Evolutionary conservation across 2,329 filamentous ascomycete genomes (phyloP).

Genomic region (Penicillium rolfsii): DNA sequence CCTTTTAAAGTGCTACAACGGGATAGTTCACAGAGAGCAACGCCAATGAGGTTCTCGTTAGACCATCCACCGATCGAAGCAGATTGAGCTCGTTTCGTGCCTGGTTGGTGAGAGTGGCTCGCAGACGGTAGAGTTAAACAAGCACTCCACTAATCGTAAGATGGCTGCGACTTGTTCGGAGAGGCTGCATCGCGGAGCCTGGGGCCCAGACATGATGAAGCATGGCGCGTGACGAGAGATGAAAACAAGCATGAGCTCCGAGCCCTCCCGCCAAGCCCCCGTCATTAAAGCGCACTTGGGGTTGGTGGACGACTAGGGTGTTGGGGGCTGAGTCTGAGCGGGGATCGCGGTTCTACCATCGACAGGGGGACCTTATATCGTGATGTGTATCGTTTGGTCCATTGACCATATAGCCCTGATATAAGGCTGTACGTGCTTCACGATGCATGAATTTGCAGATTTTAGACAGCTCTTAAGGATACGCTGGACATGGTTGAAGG

Average conservation of each 20-base stretch:
- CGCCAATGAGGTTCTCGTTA: constrained; percentile 8
- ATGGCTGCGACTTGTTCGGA: constrained; percentile 14
- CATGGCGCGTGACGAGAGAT: not conserved
- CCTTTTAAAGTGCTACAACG: constrained; percentile 4
- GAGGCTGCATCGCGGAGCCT: not conserved
- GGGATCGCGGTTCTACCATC: constrained; percentile 2
- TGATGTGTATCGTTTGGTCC: not conserved
- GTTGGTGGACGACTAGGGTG: not conserved
- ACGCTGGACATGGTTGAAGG: not conserved
- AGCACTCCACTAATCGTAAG: constrained; percentile 16
- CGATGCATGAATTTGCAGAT: not conserved
- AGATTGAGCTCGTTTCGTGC: constrained; percentile 20
- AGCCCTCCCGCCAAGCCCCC: not conserved
- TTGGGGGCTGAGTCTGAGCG: constrained; percentile 7
- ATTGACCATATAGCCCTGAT: not conserved
- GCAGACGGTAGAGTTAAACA: constrained; percentile 19
- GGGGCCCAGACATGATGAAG: constrained; percentile 8
- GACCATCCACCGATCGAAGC: constrained; percentile 11
- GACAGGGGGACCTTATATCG: not conserved
- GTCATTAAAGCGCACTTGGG: not conserved
- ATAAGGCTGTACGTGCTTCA: not conserved
- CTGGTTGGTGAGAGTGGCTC: constrained; percentile 19
- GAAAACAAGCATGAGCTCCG: not conserved
- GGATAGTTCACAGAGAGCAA: constrained; percentile 1
- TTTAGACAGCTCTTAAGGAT: not conserved